These are phyloP conservation scores for Astrothelium macrocarpum DNA, from an alignment of 495 filamentous ascomycete species.

Conservation along the genomic window DNA sequence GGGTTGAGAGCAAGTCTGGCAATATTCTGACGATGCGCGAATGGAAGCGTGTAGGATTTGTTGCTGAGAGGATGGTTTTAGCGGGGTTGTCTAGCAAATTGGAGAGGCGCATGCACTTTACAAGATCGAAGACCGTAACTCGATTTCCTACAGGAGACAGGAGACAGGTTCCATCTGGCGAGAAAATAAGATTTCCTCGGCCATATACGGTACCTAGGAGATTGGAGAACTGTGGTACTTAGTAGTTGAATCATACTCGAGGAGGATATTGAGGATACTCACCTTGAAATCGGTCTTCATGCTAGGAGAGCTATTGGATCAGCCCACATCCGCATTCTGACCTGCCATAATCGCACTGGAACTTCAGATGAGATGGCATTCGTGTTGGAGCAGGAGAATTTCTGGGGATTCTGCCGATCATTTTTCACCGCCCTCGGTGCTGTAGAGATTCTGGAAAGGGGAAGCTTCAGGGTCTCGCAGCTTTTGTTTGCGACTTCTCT, in stretches of 20 bases:
- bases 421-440: neutral
- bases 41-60: conserved; percentile 89
- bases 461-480: neutral
- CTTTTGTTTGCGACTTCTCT: conserved; percentile 3
- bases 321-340: neutral
- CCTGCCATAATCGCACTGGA: neutral
- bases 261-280: conserved; percentile 7
- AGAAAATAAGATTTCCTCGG: conserved; percentile 93
- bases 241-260: conserved; percentile 8
- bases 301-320: conserved; percentile 25
- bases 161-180: conserved; percentile 88
- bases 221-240: conserved; percentile 68
- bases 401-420: neutral
- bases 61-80: conserved; percentile 49
- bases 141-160: conserved; percentile 96
- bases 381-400: neutral
- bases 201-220: conserved; percentile 94
- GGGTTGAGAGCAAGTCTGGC: conserved; percentile 77
- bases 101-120: conserved; percentile 56
- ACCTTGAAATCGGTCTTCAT: conserved; percentile 98
- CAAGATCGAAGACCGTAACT: conserved; percentile 89
- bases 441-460: neutral
- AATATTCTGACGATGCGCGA: conserved; percentile 90
- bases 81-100: neutral
- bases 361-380: neutral